These are phyloP conservation scores for Helotiales sp. DNA, from an alignment of 2,329 filamentous ascomycete genomes.

Conservation along the genomic window DNA sequence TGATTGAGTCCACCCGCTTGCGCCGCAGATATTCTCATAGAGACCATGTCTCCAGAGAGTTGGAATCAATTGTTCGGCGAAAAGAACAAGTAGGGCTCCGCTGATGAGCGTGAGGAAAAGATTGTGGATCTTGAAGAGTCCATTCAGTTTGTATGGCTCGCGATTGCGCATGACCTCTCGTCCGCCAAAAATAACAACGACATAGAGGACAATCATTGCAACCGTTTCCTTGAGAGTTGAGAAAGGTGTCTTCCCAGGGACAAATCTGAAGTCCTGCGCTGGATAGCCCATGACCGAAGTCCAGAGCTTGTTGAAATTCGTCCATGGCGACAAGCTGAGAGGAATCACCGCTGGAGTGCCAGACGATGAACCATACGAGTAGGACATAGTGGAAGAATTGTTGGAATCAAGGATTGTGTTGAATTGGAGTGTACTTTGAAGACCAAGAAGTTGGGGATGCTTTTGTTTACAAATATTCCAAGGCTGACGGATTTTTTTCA, in stretches of 20 bases:
- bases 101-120: slow-evolving; percentile 37
- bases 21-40: slow-evolving; percentile 84
- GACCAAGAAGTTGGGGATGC: slow-evolving; percentile 5
- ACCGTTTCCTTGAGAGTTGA: slow-evolving; percentile 36
- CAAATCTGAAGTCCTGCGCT: slow-evolving; percentile 33
- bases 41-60: slow-evolving; percentile 65
- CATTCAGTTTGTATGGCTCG: slow-evolving; percentile 34
- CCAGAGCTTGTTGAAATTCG: slow-evolving; percentile 32
- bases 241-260: slow-evolving; percentile 33
- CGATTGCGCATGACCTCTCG: slow-evolving; percentile 38
- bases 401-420: neutral
- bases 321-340: slow-evolving; percentile 33
- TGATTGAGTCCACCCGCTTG: slow-evolving; percentile 92
- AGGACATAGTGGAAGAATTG: slow-evolving; percentile 25
- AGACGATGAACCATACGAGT: slow-evolving; percentile 15
- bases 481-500: neutral
- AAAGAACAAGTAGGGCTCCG: slow-evolving; percentile 34
- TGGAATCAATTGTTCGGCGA: slow-evolving; percentile 38
- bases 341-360: slow-evolving; percentile 21
- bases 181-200: slow-evolving; percentile 37
- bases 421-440: neutral
- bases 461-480: slow-evolving; percentile 20
- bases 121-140: slow-evolving; percentile 39
- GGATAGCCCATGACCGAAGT: slow-evolving; percentile 32
- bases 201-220: slow-evolving; percentile 33